Evolutionary conservation across 495 filamentous ascomycete genomes (phyloP).

Genomic region (Neurospora cerealis): DNA sequence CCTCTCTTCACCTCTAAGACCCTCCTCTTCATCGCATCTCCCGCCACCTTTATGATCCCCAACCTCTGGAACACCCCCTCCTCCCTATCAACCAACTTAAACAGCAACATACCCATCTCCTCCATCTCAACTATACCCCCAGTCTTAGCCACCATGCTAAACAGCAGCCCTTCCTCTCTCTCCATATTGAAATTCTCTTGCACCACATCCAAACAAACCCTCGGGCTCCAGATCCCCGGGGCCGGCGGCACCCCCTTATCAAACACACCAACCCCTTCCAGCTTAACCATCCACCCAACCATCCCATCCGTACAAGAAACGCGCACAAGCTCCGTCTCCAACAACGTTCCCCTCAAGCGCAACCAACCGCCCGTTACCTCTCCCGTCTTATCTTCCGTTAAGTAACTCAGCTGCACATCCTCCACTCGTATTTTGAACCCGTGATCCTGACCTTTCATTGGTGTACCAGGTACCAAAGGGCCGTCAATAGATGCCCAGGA

Average conservation of each 20-base stretch:
- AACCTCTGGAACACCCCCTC: not conserved
- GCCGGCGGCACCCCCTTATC: not conserved
- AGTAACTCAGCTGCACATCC: not conserved
- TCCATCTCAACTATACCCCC: too few species aligned
- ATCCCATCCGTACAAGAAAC: not conserved
- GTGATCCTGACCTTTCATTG: not conserved
- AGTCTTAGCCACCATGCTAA: not conserved
- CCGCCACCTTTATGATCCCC: not conserved
- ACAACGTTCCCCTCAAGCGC: not conserved
- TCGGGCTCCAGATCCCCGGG: too few species aligned
- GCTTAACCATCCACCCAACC: not conserved
- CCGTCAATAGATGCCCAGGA: slow-evolving; percentile 3
- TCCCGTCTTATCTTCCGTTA: not conserved
- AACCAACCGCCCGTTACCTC: not conserved
- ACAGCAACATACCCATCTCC: too few species aligned
- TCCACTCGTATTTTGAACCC: not conserved
- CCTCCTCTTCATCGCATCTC: not conserved
- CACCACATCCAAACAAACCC: not conserved
- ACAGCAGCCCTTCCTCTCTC: not conserved
- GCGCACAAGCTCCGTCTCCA: not conserved
- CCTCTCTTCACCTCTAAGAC: not conserved
- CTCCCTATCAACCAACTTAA: not conserved
- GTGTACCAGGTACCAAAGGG: not conserved
- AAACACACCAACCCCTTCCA: not conserved
- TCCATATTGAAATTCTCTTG: not conserved